Percentiles rank a stretch among this genome's conserved stretches.
phyloP scores from a whole-genome alignment of 164 flowering plant genomes.

The Nelumbo lutea region DNA sequence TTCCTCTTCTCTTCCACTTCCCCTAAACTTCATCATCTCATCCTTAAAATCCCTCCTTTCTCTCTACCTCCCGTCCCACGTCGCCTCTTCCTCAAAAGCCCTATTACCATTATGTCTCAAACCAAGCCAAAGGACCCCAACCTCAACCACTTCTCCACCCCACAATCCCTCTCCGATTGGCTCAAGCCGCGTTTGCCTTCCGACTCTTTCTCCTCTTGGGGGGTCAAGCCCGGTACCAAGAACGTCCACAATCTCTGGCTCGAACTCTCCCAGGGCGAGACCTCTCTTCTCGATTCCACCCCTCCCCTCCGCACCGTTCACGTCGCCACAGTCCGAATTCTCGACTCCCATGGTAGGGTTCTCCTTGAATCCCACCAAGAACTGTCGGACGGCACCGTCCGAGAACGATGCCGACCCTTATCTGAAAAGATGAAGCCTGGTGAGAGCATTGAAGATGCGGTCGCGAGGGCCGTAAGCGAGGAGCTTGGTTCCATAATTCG shows the following conservation, averaged over 20 bases:
- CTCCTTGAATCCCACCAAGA: slow-evolving; percentile 79
- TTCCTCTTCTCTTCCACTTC: slow-evolving; percentile 29
- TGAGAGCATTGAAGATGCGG: slow-evolving; percentile 62
- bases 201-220: slow-evolving; percentile 77
- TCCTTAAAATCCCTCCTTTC: slow-evolving; percentile 1
- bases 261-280: slow-evolving; percentile 82
- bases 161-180: slow-evolving; percentile 84
- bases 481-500: slow-evolving; percentile 61
- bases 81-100: slow-evolving; percentile 25
- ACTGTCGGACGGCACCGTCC: slow-evolving; percentile 60
- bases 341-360: slow-evolving; percentile 19
- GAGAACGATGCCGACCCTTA: slow-evolving; percentile 57
- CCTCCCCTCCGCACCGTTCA: slow-evolving; percentile 77
- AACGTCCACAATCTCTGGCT: slow-evolving; percentile 93
- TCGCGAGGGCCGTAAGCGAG: slow-evolving; percentile 60
- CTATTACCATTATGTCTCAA: slow-evolving; percentile 29
- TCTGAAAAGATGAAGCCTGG: slow-evolving; percentile 95
- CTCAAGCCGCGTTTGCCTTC: slow-evolving; percentile 65
- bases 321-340: slow-evolving; percentile 55
- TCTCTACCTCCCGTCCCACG: background rate
- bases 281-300: slow-evolving; percentile 49
- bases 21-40: slow-evolving; percentile 18
- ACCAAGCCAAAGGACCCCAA: slow-evolving; percentile 9
- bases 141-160: slow-evolving; percentile 43
- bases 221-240: slow-evolving; percentile 84